These are phyloP conservation scores for Cephaloascus fragrans DNA, from an alignment of 805 yeast genomes.

Conservation along the genomic window DNA sequence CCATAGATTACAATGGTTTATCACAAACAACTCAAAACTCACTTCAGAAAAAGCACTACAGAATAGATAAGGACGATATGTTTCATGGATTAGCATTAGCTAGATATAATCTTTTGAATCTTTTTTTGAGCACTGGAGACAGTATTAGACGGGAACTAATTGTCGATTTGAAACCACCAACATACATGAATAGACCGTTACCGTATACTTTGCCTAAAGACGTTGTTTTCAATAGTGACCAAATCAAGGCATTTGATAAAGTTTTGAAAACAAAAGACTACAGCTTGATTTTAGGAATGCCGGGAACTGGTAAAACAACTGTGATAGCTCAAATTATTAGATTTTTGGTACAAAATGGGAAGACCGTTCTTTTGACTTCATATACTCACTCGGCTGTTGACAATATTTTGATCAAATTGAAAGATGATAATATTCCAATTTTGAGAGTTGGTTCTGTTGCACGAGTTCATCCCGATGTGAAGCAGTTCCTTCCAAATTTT, in stretches of 20 bases:
- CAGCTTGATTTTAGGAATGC: constrained; percentile 87
- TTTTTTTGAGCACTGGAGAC: constrained; percentile 48
- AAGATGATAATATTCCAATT: constrained; percentile 34
- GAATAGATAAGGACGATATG: constrained; percentile 77
- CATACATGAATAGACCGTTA: constrained; percentile 17
- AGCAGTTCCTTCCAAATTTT: constrained; percentile 37
- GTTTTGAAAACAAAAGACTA: constrained; percentile 65
- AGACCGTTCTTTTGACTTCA: constrained; percentile 69
- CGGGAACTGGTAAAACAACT: constrained; percentile 95
- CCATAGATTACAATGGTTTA: neutral
- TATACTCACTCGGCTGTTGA: constrained; percentile 97
- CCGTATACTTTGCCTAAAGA: constrained; percentile 8
- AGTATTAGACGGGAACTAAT: constrained; percentile 32
- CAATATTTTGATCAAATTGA: constrained; percentile 73
- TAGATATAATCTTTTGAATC: constrained; percentile 61
- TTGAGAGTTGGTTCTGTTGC: constrained; percentile 57
- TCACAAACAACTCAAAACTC: neutral
- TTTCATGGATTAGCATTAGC: constrained; percentile 70
- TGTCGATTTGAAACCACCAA: constrained; percentile 45
- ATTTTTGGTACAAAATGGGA: constrained; percentile 46
- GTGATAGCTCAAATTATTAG: constrained; percentile 71
- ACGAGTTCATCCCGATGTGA: constrained; percentile 54
- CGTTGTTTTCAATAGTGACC: constrained; percentile 56
- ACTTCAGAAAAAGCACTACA: constrained; percentile 21
- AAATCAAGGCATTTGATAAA: constrained; percentile 53